phyloP scores from a whole-genome alignment of 2,329 filamentous ascomycete species.

The Aspergillus sp. region DNA sequence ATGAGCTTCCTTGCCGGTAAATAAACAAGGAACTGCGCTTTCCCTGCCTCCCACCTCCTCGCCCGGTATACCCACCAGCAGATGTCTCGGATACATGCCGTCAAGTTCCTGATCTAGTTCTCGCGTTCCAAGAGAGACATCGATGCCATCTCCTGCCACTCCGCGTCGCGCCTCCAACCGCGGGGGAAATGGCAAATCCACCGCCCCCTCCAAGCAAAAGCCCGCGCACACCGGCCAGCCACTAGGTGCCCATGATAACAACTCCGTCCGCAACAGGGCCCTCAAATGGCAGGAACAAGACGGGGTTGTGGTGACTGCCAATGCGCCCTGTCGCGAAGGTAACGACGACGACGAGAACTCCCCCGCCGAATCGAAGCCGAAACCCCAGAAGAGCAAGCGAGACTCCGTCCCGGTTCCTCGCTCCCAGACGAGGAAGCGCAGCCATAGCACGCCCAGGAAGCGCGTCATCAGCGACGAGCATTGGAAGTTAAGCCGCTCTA shows the following conservation, averaged over 20 bases:
- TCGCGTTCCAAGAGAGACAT: conserved; percentile 9
- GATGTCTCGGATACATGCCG: conserved; percentile 7
- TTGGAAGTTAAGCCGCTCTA: conserved; percentile 53
- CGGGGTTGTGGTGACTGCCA: conserved; percentile 54
- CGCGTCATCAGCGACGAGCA: conserved; percentile 87
- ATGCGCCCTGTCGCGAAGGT: conserved; percentile 49
- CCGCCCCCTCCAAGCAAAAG: conserved; percentile 45
- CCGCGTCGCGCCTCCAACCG: conserved; percentile 29
- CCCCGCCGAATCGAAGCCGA: conserved; percentile 16
- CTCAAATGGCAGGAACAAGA: conserved; percentile 76
- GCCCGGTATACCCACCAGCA: neutral
- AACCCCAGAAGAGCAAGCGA: conserved; percentile 15
- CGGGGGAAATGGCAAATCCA: conserved; percentile 41
- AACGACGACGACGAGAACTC: conserved; percentile 31
- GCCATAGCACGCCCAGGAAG: conserved; percentile 67
- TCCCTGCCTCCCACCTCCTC: neutral
- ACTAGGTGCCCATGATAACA: conserved; percentile 50
- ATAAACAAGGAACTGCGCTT: conserved; percentile 1
- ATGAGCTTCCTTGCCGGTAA: neutral
- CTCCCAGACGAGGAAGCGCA: conserved; percentile 28
- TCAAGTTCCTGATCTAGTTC: conserved; percentile 3
- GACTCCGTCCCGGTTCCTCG: conserved; percentile 8
- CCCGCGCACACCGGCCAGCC: conserved; percentile 41
- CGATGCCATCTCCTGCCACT: conserved; percentile 34
- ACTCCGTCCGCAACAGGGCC: conserved; percentile 68